These are phyloP conservation scores for Bruguiera gymnorhiza DNA, from an alignment of 345 rosid genomes.

Conservation along the genomic window DNA sequence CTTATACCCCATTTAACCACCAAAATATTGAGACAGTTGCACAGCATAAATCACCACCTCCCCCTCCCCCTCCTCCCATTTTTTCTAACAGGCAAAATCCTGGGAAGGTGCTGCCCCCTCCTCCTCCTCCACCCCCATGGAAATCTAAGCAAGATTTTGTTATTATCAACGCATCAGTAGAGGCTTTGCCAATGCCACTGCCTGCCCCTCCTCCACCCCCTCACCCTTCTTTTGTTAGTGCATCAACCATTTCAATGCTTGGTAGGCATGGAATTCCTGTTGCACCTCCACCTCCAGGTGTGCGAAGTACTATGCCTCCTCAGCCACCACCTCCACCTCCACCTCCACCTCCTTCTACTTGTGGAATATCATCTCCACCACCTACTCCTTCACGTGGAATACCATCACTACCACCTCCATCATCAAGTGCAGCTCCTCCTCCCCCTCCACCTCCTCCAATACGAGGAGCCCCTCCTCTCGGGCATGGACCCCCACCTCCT, in stretches of 20 bases:
- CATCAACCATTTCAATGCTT: not conserved
- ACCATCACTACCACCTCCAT: slow-evolving; percentile 28
- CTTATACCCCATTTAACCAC: slow-evolving; percentile 25
- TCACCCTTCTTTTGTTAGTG: not conserved
- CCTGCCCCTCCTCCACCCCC: slow-evolving; percentile 16
- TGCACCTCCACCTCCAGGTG: slow-evolving; percentile 9
- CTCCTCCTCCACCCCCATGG: slow-evolving; percentile 33
- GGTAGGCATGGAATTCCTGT: not conserved
- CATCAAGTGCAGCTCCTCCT: slow-evolving; percentile 19
- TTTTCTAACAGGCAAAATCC: slow-evolving; percentile 28
- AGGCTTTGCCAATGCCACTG: slow-evolving; percentile 1
- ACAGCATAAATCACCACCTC: slow-evolving; percentile 29
- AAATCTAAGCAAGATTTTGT: not conserved
- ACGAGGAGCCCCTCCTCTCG: slow-evolving; percentile 20
- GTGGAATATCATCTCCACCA: slow-evolving; percentile 18
- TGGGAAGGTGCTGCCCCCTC: slow-evolving; percentile 39
- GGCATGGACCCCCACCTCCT: slow-evolving; percentile 19
- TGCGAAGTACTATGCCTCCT: slow-evolving; percentile 12
- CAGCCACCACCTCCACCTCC: slow-evolving; percentile 20
- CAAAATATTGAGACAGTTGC: slow-evolving; percentile 26
- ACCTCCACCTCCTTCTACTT: not conserved
- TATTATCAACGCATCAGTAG: not conserved
- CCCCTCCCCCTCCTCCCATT: slow-evolving; percentile 49
- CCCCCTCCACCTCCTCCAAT: slow-evolving; percentile 19
- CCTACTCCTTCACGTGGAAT: slow-evolving; percentile 22